Base-by-base conservation (phyloP, 352 stramenopile genomes). In the Globisporangium yorkense region DNA sequence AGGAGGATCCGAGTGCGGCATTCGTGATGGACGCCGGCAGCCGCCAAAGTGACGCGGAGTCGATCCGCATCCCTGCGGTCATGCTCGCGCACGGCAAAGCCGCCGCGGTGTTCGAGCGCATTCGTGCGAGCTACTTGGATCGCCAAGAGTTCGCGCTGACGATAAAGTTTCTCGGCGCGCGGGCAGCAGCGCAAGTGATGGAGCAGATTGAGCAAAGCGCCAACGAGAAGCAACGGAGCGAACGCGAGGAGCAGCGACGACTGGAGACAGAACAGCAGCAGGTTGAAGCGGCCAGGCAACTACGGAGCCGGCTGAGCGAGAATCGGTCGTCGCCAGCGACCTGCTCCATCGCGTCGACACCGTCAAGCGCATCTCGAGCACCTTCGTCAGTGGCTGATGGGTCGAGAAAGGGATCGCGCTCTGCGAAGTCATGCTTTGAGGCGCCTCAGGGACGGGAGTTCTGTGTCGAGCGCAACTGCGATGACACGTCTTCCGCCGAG, bases 21-120 rank as follows among this genome's bases (percentile, higher is more conserved):
- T 90, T 92, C 20, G 75, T 89, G 27, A 92, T 91, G 80, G 80
- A 89, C 60, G 73, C 74, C 9, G 80, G 78, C 1, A 66, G 65
- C 20, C 64, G 65, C 0, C 61, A 59, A 2, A 58, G 51, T 0
- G 60, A 75, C 12, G 54, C 47, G 6, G 55, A 59, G 15, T 57
- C 51, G 5, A 71, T 87, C 51, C 62, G 51, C 3, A 85, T 91
- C 47, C 78, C 83, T 8, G 77, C 70, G 0, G 61, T 91, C 59
- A 91, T 93, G 78, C 35, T 89, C 31, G 67, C 78, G 20, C 70
- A 71, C 50, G 54, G 45, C 7, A 71, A 80, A 6, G 76, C 80
- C 0, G 66, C 60, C 10, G 39, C 65, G 4, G 63, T 90, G 24
- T 85, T 89, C 46, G 71, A 87, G 37, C 68, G 80, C 35, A 64